Evolutionary conservation across 2,329 filamentous ascomycete genomes (phyloP), one percentile per base, ranked within the genome.

Genomic region (Talaromyces amestolkiae): DNA sequence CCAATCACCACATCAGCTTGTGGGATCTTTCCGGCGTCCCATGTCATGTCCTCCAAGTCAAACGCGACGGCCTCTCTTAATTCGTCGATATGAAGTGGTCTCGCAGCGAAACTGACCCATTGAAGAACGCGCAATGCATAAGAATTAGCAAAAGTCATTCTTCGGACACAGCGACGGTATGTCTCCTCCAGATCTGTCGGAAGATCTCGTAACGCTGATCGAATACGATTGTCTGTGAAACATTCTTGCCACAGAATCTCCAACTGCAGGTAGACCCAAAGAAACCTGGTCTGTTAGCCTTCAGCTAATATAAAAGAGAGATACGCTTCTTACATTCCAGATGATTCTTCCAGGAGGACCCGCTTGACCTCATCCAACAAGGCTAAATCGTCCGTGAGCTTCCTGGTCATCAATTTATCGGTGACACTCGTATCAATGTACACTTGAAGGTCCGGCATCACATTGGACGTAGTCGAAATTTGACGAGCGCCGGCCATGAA

Each of bases 191-290:
- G 64, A 17, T 61, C 69, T 47, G 53, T 68, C n/a, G 69, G 69
- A 15, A 72, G 64, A 27, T 33, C 19, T 13, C 3, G 11, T n/a
- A 72, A 59, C 1, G 66, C 65, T 35, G 49, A 33, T 17, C 59
- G 64, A 45, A 72, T 72, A 58, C 66, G 66, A n/a, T 51, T 49
- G 53, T 72, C 69, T 2, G 69, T 69, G 41, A 65, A 53, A 54
- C 69, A 72, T 0, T 63, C 68, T n/a, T 69, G 65, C 70, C 69
- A 72, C 3, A 72, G 66, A 41, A 71, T 69, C 51, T 72, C 70
- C 41, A 71, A 37, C 54, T 71, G 68, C 10, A 72, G 68, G 60
- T 68, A 68, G 3, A 70, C 69, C 69, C 69, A 71, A n/a, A 69
- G 49, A 59, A 71, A 71, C 66, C 70, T 71, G 61, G 24, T 11